A percentile compares a stretch with the other conserved stretches of the same genome.
phyloP scores from a whole-genome alignment of 495 filamentous ascomycete species.

The Talaromyces borbonicus region DNA sequence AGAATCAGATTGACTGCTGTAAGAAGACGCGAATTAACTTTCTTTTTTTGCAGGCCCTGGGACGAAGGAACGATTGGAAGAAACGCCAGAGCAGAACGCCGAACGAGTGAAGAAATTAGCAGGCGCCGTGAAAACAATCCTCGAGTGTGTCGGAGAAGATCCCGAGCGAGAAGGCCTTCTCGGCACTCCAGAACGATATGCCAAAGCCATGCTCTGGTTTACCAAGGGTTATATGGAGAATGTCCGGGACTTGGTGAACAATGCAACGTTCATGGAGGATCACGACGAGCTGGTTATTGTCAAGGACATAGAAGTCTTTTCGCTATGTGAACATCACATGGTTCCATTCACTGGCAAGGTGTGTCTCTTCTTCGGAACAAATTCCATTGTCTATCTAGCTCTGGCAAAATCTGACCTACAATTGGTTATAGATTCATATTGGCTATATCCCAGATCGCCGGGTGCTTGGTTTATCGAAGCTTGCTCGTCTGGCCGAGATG shows the following conservation, averaged over 20 bases:
- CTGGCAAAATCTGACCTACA: not conserved
- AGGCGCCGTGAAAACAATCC: constrained; percentile 77
- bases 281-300: constrained; percentile 97
- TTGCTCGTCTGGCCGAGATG: constrained; percentile 94
- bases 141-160: constrained; percentile 95
- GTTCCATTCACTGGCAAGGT: constrained; percentile 95
- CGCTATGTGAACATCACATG: constrained; percentile 94
- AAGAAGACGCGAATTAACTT: no score
- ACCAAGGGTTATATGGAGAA: constrained; percentile 99
- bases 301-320: constrained; percentile 94
- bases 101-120: constrained; percentile 66
- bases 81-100: constrained; percentile 60
- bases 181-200: constrained; percentile 82
- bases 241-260: constrained; percentile 83
- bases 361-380: constrained; percentile 15
- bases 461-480: constrained; percentile 91
- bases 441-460: constrained; percentile 82
- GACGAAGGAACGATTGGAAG: constrained; percentile 71
- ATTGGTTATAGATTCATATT: constrained; percentile 73
- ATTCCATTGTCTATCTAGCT: not conserved
- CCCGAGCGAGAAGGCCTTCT: constrained; percentile 82
- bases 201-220: constrained; percentile 95
- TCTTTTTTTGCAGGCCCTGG: no score
- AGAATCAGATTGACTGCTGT: no score
- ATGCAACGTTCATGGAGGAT: constrained; percentile 91